A percentile compares a stretch with the other conserved stretches of the same genome.
phyloP scores from a whole-genome alignment of 495 filamentous ascomycete species.

The Evernia prunastri region DNA sequence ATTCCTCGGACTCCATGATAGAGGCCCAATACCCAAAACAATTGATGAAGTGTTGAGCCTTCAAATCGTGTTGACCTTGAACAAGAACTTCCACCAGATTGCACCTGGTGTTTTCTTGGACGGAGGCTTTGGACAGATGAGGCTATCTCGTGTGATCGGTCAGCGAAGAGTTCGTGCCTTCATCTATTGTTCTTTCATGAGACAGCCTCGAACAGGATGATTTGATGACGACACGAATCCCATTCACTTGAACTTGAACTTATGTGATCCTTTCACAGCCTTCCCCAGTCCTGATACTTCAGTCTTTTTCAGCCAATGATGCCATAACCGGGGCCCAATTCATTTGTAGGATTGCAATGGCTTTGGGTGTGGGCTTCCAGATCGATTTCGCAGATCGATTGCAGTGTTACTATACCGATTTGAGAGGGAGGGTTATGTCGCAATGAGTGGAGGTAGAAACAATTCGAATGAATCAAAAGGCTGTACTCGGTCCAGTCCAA shows the following conservation, averaged over 20 bases:
- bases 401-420: too few relatives aligned
- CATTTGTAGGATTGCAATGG: neutral
- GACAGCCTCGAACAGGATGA: neutral
- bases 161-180: neutral
- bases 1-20: conserved; percentile 13
- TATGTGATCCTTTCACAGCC: neutral
- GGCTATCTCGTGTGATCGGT: neutral
- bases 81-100: neutral
- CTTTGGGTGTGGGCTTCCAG: neutral
- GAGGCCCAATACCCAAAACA: neutral
- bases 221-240: neutral
- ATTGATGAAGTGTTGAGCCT: neutral
- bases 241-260: neutral
- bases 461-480: neutral
- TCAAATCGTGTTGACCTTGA: neutral
- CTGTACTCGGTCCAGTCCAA: neutral
- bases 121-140: neutral
- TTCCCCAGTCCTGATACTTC: neutral
- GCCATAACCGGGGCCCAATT: neutral
- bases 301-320: neutral
- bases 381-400: too few relatives aligned
- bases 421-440: neutral
- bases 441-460: neutral
- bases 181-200: neutral
- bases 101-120: neutral